Base-by-base conservation (phyloP, 805 yeast species). In the Wickerhamiella musiphila region DNA sequence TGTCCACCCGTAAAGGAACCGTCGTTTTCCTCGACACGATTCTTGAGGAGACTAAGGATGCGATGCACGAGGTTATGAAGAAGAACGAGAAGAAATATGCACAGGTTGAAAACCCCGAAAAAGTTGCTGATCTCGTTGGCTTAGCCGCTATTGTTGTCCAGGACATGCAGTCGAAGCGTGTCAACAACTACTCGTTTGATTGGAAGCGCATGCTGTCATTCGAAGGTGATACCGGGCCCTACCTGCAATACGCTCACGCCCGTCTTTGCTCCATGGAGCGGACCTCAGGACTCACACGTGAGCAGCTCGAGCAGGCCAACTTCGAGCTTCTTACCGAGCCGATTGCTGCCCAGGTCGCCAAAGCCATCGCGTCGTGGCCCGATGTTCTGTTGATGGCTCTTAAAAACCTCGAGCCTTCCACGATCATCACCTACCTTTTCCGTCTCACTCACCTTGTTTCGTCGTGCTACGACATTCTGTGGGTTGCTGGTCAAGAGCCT, bases 151-250 rank as follows among this genome's bases (percentile, higher is more conserved):
- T 90, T 39, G 84, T 90, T 94, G 79, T 90, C 50, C 99, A 90
- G 66, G 99, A 90, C 58, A 84, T 90, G 96, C 92, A 81, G 60
- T 73, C 93, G 39, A 90, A 90, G 64, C 77, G 99, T 58, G 70
- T 86, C 58, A 83, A 86, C 65, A 86, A 90, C 62, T 90, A 90
- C 62, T 81, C 75, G 49, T 90, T 90, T 61, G 79, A 82, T 58
- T 90, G 98, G 98, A 82, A 79, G 48, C 78, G 98, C 64, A 90
- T 90, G 95, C 68, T 78, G 28, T 82, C 96, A 3, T 84, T 90
- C 44, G 98, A 90, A 65, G 98, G 98, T 59, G 98, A 90, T 59
- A 90, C 98, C 35, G 98, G 98, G 54, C 96, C 98, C 38, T 90
- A 90, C 61, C 68, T 90, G 54, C 98, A 90, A 60, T 90, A 90